phyloP scores from a whole-genome alignment of 148 eudicot species.

The Oxyria digyna region DNA sequence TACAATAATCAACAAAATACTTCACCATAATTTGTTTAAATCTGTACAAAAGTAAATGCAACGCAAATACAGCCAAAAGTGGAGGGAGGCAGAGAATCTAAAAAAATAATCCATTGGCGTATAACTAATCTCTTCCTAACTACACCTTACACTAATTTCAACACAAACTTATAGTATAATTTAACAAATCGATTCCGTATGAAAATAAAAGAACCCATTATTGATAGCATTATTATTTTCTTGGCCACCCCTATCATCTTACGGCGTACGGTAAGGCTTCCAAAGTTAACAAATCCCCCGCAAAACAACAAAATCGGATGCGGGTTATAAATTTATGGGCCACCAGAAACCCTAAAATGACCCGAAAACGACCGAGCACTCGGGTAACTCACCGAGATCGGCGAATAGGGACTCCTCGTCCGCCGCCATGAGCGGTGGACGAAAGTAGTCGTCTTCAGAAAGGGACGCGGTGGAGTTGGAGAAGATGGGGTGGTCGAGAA shows the following conservation, averaged over 20 bases:
- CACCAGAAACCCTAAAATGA: constrained; percentile 12
- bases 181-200: not conserved
- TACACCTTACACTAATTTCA: constrained; percentile 6
- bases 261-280: constrained; percentile 35
- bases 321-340: too few relatives aligned
- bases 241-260: constrained; percentile 23
- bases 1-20: not conserved
- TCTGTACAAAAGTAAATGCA: not conserved
- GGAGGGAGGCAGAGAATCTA: not conserved
- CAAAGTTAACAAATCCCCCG: not conserved
- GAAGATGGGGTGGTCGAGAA: constrained; percentile 16
- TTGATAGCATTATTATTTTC: not conserved
- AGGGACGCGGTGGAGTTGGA: constrained; percentile 7
- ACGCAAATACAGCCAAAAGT: constrained; percentile 3
- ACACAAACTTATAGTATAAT: not conserved
- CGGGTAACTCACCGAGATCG: constrained; percentile 86
- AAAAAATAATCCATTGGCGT: not conserved
- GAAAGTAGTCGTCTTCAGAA: not conserved
- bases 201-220: constrained; percentile 4
- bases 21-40: not conserved
- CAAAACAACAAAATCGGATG: constrained; percentile 1
- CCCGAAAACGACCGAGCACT: constrained; percentile 63
- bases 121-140: constrained; percentile 2
- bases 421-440: constrained; percentile 27
- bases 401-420: constrained; percentile 75